Evolutionary conservation across 495 filamentous ascomycete species (phyloP).

Genomic region (Talaromyces ruber): DNA sequence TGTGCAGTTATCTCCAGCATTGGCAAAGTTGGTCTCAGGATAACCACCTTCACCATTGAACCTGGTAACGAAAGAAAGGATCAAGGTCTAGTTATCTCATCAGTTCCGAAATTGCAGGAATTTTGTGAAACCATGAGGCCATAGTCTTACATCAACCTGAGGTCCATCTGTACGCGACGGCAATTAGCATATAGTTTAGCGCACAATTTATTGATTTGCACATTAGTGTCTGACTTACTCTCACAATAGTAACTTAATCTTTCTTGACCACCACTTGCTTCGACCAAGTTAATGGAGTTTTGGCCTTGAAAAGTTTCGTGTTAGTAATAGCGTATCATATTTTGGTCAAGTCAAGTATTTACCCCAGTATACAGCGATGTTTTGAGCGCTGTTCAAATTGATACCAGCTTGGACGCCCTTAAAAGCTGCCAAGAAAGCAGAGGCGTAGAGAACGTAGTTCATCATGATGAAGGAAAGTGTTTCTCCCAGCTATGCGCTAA

Average conservation of each 20-base stretch:
- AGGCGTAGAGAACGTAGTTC: conserved; percentile 2
- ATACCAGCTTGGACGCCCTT: conserved; percentile 30
- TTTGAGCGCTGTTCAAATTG: conserved; percentile 33
- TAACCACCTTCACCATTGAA: conserved; percentile 22
- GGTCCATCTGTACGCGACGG: not conserved
- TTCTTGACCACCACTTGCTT: conserved; percentile 28
- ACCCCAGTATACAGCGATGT: conserved; percentile 59
- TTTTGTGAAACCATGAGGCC: not conserved
- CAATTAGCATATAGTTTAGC: not conserved
- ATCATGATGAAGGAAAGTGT: conserved; percentile 3
- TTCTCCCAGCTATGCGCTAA: not conserved
- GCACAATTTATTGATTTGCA: not conserved
- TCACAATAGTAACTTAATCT: conserved; percentile 26
- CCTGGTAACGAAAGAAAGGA: conserved; percentile 42
- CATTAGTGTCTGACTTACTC: not conserved
- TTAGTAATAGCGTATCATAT: not conserved
- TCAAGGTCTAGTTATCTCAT: conserved; percentile 7
- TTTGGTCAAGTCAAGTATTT: conserved; percentile 29
- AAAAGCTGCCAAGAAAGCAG: conserved; percentile 1
- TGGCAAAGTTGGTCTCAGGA: conserved; percentile 54
- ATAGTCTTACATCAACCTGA: conserved; percentile 5
- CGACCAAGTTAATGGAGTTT: conserved; percentile 4
- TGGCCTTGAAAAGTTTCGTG: not conserved
- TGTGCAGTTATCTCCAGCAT: conserved; percentile 48
- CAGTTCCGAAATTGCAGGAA: not conserved